phyloP scores from a whole-genome alignment of 306 rosid genomes.

The Lotus japonicus region DNA sequence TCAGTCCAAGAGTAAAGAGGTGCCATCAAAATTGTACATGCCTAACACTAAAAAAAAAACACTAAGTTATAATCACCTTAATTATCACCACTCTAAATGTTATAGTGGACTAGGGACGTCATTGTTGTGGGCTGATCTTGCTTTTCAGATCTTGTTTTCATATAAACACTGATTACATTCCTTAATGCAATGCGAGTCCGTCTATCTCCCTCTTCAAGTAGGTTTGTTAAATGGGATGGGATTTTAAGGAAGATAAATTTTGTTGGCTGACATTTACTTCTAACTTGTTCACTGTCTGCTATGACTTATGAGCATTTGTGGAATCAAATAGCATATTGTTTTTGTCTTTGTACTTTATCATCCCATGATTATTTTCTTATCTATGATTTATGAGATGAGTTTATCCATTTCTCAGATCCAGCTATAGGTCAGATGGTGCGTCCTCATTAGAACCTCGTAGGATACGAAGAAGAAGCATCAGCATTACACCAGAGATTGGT shows the following conservation, averaged over 20 bases:
- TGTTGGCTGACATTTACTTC: slow-evolving; percentile 2
- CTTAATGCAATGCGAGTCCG: neutral
- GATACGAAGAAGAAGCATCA: slow-evolving; percentile 94
- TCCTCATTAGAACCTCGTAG: slow-evolving; percentile 76
- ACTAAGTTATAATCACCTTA: neutral
- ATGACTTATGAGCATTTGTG: slow-evolving; percentile 8
- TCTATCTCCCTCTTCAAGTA: neutral
- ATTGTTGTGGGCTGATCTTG: neutral
- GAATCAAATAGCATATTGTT: neutral
- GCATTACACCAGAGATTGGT: slow-evolving; percentile 97
- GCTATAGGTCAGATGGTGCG: slow-evolving; percentile 78
- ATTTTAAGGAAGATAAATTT: neutral
- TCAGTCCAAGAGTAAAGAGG: neutral
- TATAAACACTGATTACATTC: neutral
- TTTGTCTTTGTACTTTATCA: neutral
- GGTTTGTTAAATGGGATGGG: neutral
- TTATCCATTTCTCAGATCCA: slow-evolving; percentile 29
- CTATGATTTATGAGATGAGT: slow-evolving; percentile 12
- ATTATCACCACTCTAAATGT: slow-evolving; percentile 9
- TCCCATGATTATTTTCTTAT: neutral
- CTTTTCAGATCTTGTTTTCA: neutral
- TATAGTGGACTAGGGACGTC: neutral
- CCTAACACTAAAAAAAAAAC: neutral
- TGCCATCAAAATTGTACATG: neutral
- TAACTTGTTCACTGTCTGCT: neutral